These are phyloP conservation scores for Sisymbrium altissimum DNA, from an alignment of 345 rosid species.

Conservation along the genomic window DNA sequence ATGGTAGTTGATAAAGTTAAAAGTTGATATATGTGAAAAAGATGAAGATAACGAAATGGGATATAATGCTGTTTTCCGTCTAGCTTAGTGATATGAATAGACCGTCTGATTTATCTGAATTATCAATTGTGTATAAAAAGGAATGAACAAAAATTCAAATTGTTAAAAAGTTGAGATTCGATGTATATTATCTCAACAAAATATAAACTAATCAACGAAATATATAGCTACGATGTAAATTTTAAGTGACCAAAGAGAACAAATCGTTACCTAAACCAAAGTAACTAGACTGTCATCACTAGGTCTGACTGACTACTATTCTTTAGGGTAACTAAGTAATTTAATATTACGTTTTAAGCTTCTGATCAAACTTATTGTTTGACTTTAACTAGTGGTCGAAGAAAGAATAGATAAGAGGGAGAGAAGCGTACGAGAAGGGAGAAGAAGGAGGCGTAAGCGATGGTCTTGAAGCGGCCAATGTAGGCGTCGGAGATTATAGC, in stretches of 20 bases:
- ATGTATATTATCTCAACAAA: neutral
- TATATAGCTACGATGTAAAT: neutral
- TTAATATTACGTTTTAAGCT: neutral
- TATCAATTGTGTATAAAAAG: neutral
- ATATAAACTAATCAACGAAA: neutral
- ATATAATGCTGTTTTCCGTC: neutral
- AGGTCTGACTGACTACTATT: neutral
- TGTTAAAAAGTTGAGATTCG: neutral
- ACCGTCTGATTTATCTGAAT: neutral
- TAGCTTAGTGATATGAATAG: neutral
- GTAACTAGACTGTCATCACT: neutral
- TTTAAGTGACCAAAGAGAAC: neutral
- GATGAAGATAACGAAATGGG: neutral
- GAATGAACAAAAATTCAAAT: neutral
- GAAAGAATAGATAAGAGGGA: neutral
- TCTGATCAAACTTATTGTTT: neutral
- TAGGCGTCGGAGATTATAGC: constrained; percentile 58
- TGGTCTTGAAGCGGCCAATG: constrained; percentile 56
- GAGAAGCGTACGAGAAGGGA: constrained; percentile 52
- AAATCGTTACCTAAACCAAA: neutral
- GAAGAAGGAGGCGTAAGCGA: constrained; percentile 45
- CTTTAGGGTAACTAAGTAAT: neutral
- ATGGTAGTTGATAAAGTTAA: neutral
- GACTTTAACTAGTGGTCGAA: neutral
- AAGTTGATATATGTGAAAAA: neutral